These are phyloP conservation scores for Torrubiella hemipterigena DNA, from an alignment of 2,329 filamentous ascomycete species.

Conservation along the genomic window DNA sequence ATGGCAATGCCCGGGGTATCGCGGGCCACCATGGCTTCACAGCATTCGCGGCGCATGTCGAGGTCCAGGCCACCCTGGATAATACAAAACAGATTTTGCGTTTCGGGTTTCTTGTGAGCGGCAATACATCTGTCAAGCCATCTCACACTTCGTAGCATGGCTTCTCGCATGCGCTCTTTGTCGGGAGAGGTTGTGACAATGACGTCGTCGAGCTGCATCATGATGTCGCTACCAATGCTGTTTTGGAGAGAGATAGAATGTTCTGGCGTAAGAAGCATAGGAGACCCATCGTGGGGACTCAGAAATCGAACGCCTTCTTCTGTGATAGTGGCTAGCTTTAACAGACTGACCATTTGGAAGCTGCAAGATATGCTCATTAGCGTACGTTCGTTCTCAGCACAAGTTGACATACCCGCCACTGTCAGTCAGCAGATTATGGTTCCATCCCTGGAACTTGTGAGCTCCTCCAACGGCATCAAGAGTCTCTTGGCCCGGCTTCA, in stretches of 20 bases:
- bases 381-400: constrained; percentile 7
- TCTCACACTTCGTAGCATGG: constrained; percentile 85
- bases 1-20: constrained; percentile 96
- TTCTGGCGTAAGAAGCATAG: constrained; percentile 95
- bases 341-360: constrained; percentile 96
- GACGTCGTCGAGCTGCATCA: constrained; percentile 99
- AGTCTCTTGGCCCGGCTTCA: constrained; percentile 87
- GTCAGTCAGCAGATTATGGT: constrained; percentile 84
- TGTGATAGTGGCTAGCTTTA: constrained; percentile 86
- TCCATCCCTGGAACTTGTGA: constrained; percentile 91
- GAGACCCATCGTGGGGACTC: constrained; percentile 88
- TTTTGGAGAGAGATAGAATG: constrained; percentile 95
- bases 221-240: constrained; percentile 94
- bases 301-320: constrained; percentile 93
- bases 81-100: constrained; percentile 95
- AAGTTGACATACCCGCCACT: constrained; percentile 47
- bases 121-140: constrained; percentile 95
- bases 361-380: constrained; percentile 30
- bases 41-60: constrained; percentile 74
- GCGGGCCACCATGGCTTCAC: constrained; percentile 72
- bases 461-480: constrained; percentile 82
- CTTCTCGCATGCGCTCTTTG: constrained; percentile 74
- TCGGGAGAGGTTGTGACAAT: constrained; percentile 94
- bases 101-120: constrained; percentile 70
- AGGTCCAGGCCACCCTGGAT: constrained; percentile 92